These are phyloP conservation scores for Penicillium atrosanguineum DNA, from an alignment of 495 filamentous ascomycete genomes.

Conservation along the genomic window DNA sequence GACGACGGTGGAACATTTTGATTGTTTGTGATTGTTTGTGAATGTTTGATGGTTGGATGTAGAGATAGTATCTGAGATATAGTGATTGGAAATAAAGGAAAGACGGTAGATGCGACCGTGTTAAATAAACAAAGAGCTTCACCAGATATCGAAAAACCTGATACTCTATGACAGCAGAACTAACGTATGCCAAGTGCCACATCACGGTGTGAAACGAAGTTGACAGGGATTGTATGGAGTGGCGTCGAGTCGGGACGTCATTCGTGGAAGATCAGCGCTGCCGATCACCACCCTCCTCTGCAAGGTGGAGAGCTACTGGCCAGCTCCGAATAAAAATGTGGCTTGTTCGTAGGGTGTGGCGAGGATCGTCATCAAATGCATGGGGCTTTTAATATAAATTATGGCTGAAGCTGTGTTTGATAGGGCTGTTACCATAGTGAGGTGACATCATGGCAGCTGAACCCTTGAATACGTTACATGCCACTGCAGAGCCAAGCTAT, in stretches of 20 bases:
- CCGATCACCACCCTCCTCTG: slow-evolving; percentile 20
- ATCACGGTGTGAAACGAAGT: slow-evolving; percentile 7
- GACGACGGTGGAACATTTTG: slow-evolving; percentile 30
- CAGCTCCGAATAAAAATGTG: background rate
- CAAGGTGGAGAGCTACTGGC: background rate
- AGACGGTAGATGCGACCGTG: background rate
- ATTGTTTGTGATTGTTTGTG: background rate
- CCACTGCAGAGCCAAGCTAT: background rate
- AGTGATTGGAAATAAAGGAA: background rate
- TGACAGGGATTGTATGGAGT: slow-evolving; percentile 7
- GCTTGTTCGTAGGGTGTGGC: background rate
- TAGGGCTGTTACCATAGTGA: too few species aligned
- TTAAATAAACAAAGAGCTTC: slow-evolving; percentile 4
- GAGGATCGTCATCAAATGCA: background rate
- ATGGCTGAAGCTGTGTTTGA: background rate
- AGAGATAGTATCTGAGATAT: background rate
- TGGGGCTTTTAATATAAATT: background rate
- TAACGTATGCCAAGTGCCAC: slow-evolving; percentile 21
- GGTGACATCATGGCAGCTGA: background rate
- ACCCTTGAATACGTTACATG: background rate
- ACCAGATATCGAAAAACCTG: background rate
- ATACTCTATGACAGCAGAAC: background rate
- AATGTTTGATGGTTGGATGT: background rate
- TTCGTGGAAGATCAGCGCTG: slow-evolving; percentile 20
- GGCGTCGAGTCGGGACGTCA: slow-evolving; percentile 21